A percentile compares a stretch with the other conserved stretches of the same genome.
Evolutionary conservation across 768 basidiomycete genomes (phyloP).

Genomic region (Strobilomyces dryophilus): DNA sequence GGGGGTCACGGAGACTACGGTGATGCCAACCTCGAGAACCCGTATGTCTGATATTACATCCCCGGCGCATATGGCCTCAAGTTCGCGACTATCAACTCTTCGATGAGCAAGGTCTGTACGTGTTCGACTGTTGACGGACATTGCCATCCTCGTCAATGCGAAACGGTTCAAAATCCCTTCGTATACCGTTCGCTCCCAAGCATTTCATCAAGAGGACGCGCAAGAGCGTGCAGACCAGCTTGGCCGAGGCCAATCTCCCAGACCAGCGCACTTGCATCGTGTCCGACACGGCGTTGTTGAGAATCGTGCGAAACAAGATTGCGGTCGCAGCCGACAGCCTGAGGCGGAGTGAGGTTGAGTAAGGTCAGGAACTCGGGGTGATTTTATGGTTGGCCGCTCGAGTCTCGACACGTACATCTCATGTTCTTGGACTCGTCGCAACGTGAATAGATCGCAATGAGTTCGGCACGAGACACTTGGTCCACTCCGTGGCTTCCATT

Average conservation of each 20-base stretch:
- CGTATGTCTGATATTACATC: constrained; percentile 22
- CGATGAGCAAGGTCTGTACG: constrained; percentile 21
- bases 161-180: constrained; percentile 12
- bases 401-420: too few relatives aligned
- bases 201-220: constrained; percentile 16
- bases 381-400: too few relatives aligned
- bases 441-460: too few relatives aligned
- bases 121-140: constrained; percentile 26
- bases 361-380: too few relatives aligned
- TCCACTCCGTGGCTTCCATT: too few relatives aligned
- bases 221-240: constrained; percentile 13
- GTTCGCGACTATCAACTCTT: constrained; percentile 23
- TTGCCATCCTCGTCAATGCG: neutral
- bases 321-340: too few relatives aligned
- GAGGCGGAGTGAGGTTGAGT: too few relatives aligned
- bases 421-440: too few relatives aligned
- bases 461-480: too few relatives aligned
- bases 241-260: constrained; percentile 22
- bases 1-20: constrained; percentile 20
- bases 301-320: too few relatives aligned
- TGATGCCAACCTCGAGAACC: constrained; percentile 9
- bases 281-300: too few relatives aligned
- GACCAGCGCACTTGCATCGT: constrained; percentile 26
- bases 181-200: constrained; percentile 22
- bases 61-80: too few relatives aligned